phyloP scores from a whole-genome alignment of 805 yeast genomes.

The Saccharomycopsis capsularis region DNA sequence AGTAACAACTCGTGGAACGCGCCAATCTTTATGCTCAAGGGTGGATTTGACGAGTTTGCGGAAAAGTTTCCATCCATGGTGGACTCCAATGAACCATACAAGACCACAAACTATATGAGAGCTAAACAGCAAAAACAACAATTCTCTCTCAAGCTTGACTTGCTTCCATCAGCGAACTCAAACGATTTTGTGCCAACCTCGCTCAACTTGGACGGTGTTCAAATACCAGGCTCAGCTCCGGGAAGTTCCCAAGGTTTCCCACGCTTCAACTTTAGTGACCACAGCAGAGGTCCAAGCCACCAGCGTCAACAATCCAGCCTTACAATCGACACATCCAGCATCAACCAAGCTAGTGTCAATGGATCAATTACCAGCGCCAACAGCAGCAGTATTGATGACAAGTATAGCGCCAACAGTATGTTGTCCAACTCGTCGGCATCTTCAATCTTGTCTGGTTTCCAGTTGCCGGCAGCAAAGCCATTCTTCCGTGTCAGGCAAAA shows the following conservation, averaged over 20 bases:
- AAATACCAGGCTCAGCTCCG: neutral
- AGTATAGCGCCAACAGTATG: conserved; percentile 9
- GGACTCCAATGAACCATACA: conserved; percentile 21
- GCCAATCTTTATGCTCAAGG: conserved; percentile 36
- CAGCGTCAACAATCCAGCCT: neutral
- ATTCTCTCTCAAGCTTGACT: neutral
- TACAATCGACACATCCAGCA: conserved; percentile 9
- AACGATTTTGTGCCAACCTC: too few species aligned
- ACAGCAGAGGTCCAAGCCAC: neutral
- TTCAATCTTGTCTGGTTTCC: conserved; percentile 40
- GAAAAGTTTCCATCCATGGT: conserved; percentile 26
- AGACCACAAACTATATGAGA: conserved; percentile 13
- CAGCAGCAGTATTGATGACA: neutral
- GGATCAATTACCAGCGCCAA: neutral
- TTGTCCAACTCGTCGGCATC: conserved; percentile 17
- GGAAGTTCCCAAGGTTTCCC: too few species aligned
- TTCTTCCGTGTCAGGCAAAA: conserved; percentile 46
- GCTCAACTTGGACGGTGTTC: too few species aligned
- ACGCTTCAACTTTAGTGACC: too few species aligned
- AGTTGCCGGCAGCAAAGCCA: conserved; percentile 39
- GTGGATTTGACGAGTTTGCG: conserved; percentile 36
- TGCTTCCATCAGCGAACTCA: too few species aligned
- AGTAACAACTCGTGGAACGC: conserved; percentile 34
- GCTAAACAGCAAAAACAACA: conserved; percentile 1
- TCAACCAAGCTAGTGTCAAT: neutral